Percentiles rank a stretch among this genome's conserved stretches.
phyloP scores from a whole-genome alignment of 352 stramenopile genomes.

The Paralagenidium karlingii region DNA sequence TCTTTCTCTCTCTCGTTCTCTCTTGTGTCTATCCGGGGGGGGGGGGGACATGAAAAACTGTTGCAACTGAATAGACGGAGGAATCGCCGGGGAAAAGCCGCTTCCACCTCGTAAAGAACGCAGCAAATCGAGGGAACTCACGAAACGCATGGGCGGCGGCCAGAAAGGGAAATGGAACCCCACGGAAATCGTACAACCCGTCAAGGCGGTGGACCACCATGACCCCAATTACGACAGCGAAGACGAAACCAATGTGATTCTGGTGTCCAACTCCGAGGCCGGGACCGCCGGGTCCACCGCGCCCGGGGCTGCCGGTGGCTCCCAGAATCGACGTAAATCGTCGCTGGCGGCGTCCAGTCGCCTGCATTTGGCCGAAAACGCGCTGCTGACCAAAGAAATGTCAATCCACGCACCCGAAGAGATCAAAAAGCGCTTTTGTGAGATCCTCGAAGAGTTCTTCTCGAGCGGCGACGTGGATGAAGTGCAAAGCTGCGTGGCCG shows the following conservation, averaged over 20 bases:
- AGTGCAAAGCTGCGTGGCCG: conserved; percentile 36
- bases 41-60: too few species aligned
- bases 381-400: conserved; percentile 63
- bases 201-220: conserved; percentile 66
- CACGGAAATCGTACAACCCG: conserved; percentile 45
- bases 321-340: conserved; percentile 4
- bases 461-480: conserved; percentile 83
- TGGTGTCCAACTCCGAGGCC: conserved; percentile 34
- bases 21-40: too few species aligned
- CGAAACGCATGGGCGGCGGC: conserved; percentile 79
- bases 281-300: too few species aligned
- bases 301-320: conserved; percentile 1
- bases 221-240: conserved; percentile 93
- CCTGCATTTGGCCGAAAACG: conserved; percentile 58
- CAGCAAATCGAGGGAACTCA: conserved; percentile 74
- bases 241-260: conserved; percentile 80
- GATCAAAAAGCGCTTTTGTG: conserved; percentile 86
- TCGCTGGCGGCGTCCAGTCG: conserved; percentile 14
- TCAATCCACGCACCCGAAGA: conserved; percentile 52
- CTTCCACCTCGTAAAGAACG: conserved; percentile 55
- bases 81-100: conserved; percentile 30
- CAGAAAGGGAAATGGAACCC: conserved; percentile 81
- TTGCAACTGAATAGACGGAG: too few species aligned
- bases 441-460: conserved; percentile 85
- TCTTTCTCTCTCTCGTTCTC: too few species aligned